Evolutionary conservation across 2,329 filamentous ascomycete genomes (phyloP), one percentile per base, ranked within the genome.

Genomic region (Penicillium sp.): DNA sequence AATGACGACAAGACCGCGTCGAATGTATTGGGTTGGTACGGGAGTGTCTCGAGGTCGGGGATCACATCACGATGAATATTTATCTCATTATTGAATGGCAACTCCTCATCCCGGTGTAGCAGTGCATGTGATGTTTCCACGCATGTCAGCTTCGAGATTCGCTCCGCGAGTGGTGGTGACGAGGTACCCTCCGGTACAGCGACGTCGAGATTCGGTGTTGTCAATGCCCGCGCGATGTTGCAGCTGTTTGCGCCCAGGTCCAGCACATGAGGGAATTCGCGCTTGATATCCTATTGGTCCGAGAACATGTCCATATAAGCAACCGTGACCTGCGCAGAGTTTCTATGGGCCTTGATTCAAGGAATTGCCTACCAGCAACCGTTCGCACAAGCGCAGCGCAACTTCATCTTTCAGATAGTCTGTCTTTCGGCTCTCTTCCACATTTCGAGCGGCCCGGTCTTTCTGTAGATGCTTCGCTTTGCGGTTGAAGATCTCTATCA

Each of bases 321-420:
- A 33, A 55, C 27, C 22, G 47, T 44, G 22, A 18, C 31, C 39
- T 49, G 24, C 31, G 33, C 19, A 11, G 22, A 56, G 35, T 44
- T 44, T 18, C 14, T 16, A 27, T 37, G 11, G 50, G 14, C 50
- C 43, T 59, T 46, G 49, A 24, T 54, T 39, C 31, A 43, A 18
- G 24, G 39, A 35, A n/a, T 16, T 55, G 16, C 75, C 55, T 79
- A 93, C 90, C 66, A 98, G 82, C 51, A 99, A 81, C 49, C 95
- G 85, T 69, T 98, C 94, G 69, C 90, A 91, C 27, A 99, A 80
- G 51, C 95, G 86, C 47, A 83, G 82, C 52, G 95, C 95, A 4
- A 97, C 89, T 75, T 98, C 94, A 72, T 98, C 92, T 73, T 93
- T 92, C 56, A 99, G 81, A 72, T 98, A 98, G 78, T 98, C 95